phyloP scores from a whole-genome alignment of 495 filamentous ascomycete species.

The Hyaloscypha finlandica region DNA sequence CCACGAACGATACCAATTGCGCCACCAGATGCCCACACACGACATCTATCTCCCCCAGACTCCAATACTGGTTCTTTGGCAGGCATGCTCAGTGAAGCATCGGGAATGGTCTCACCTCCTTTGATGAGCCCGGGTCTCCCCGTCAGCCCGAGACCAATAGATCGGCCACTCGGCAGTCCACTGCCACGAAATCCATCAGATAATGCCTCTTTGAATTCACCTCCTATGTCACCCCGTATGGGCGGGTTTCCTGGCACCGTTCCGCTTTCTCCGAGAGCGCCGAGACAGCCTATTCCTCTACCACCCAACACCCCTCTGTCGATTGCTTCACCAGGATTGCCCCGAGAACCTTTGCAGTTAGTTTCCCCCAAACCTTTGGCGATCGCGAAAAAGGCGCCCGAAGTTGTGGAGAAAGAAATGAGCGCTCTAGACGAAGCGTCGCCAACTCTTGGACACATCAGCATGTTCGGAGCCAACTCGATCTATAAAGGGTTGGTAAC shows the following conservation, averaged over 20 bases:
- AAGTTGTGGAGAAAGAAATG: conserved; percentile 12
- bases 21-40: conserved; percentile 29
- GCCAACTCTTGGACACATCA: conserved; percentile 9
- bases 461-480: conserved; percentile 24
- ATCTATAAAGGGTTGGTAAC: conserved; percentile 71
- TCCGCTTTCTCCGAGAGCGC: conserved; percentile 73
- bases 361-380: conserved; percentile 43
- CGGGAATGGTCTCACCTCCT: conserved; percentile 46
- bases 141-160: conserved; percentile 82
- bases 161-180: conserved; percentile 70
- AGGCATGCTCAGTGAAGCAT: conserved; percentile 45
- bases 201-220: conserved; percentile 50
- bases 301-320: conserved; percentile 62
- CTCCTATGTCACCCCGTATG: conserved; percentile 65
- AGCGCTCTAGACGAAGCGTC: conserved; percentile 19
- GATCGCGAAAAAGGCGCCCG: conserved; percentile 38
- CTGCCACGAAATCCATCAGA: conserved; percentile 64
- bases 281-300: conserved; percentile 64
- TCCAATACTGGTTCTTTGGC: conserved; percentile 45
- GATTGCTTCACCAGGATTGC: conserved; percentile 47
- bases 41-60: conserved; percentile 25
- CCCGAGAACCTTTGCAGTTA: conserved; percentile 35
- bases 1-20: conserved; percentile 27
- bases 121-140: conserved; percentile 87
- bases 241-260: conserved; percentile 51